Evolutionary conservation across 2,329 filamentous ascomycete genomes (phyloP).

Genomic region (Colletotrichum sp.): DNA sequence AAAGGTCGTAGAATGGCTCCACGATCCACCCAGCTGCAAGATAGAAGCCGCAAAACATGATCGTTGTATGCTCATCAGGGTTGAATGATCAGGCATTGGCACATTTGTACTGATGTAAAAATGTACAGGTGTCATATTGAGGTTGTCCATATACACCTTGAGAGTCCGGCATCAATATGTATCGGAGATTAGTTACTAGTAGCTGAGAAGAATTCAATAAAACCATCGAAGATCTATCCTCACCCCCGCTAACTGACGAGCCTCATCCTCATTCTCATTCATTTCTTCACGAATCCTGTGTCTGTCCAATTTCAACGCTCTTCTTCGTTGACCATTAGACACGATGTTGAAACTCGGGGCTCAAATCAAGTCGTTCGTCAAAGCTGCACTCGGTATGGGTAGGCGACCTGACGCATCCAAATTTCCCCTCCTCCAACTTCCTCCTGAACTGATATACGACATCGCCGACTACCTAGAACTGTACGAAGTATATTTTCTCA

Average conservation of each 20-base stretch:
- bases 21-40: no score
- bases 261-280: background rate
- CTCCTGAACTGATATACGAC: background rate
- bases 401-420: background rate
- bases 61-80: background rate
- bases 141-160: background rate
- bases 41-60: background rate
- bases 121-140: background rate
- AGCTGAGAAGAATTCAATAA: background rate
- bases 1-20: no score
- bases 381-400: background rate
- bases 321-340: background rate
- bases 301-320: background rate
- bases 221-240: rapidly evolving
- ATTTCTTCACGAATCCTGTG: background rate
- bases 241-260: background rate
- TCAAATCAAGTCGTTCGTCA: background rate
- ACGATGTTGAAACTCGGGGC: background rate
- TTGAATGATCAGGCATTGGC: background rate
- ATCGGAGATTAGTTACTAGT: background rate
- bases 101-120: background rate
- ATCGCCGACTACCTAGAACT: background rate
- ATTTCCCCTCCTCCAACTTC: background rate
- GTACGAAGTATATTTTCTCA: background rate
- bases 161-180: background rate